A percentile compares a stretch with the other conserved stretches of the same genome.
Evolutionary conservation across 495 filamentous ascomycete species (phyloP).

Genomic region (Penicillium crystallinum): DNA sequence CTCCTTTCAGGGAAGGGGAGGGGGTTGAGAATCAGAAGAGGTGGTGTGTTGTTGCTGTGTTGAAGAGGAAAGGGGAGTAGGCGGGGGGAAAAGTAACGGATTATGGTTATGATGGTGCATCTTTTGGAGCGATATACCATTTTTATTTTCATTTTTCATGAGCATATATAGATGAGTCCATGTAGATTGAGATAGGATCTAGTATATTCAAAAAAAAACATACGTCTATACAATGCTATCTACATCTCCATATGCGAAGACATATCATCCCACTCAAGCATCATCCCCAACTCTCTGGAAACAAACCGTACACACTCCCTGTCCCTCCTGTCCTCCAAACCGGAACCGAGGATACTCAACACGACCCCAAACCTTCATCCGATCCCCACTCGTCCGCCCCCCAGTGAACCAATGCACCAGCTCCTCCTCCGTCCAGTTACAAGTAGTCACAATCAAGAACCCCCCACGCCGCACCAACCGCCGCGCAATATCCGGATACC

Average conservation of each 20-base stretch:
- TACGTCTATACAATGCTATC: neutral
- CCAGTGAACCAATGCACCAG: slow-evolving; percentile 67
- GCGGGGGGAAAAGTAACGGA: neutral
- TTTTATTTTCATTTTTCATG: neutral
- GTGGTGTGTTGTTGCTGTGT: slow-evolving; percentile 71
- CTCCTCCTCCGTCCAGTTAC: slow-evolving; percentile 96
- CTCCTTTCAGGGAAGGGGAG: slow-evolving; percentile 47
- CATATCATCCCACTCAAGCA: neutral
- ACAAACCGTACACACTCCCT: slow-evolving; percentile 78
- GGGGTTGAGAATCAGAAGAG: slow-evolving; percentile 61
- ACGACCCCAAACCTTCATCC: slow-evolving; percentile 53
- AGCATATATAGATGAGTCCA: neutral
- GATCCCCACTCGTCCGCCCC: slow-evolving; percentile 21
- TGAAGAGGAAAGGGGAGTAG: slow-evolving; percentile 38
- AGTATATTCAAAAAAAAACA: neutral
- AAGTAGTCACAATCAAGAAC: slow-evolving; percentile 80
- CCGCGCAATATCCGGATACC: slow-evolving; percentile 63
- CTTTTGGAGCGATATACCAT: neutral
- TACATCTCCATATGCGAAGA: neutral
- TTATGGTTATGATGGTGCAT: slow-evolving; percentile 3
- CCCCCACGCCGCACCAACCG: slow-evolving; percentile 63
- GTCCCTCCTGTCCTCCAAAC: slow-evolving; percentile 82
- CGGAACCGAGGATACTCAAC: slow-evolving; percentile 79
- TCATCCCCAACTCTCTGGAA: slow-evolving; percentile 43
- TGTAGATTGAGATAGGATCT: neutral